phyloP scores from a whole-genome alignment of 768 basidiomycete species.

The Hypholoma fasciculare region DNA sequence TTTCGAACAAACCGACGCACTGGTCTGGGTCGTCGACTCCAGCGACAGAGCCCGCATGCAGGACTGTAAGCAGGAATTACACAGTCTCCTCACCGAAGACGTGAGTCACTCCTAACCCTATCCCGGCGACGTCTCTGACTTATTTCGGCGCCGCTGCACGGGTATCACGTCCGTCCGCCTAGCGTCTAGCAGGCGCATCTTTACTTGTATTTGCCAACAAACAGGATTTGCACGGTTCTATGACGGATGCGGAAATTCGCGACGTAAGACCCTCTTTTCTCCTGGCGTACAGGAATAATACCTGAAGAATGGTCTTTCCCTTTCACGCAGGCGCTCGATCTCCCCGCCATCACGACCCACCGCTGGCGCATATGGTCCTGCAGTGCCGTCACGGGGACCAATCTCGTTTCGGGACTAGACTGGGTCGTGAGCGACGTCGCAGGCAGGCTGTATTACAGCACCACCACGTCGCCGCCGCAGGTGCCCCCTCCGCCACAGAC shows the following conservation, averaged over 20 bases:
- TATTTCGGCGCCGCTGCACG: conserved; percentile 8
- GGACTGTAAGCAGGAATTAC: conserved; percentile 88
- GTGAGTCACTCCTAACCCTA: conserved; percentile 45
- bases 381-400: conserved; percentile 88
- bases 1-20: conserved; percentile 96
- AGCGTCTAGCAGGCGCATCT: conserved; percentile 96
- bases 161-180: conserved; percentile 24
- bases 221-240: conserved; percentile 88
- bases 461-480: conserved; percentile 29
- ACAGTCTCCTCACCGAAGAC: conserved; percentile 86
- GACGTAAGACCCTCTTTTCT: conserved; percentile 54
- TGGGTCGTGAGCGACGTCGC: conserved; percentile 94
- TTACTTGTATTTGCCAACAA: conserved; percentile 97
- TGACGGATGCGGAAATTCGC: conserved; percentile 80
- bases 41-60: conserved; percentile 86
- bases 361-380: conserved; percentile 90
- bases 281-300: conserved; percentile 5
- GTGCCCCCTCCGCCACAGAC: conserved; percentile 13
- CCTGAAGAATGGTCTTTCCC: conserved; percentile 12
- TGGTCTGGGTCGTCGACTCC: conserved; percentile 99
- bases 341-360: conserved; percentile 82
- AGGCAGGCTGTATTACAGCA: conserved; percentile 81
- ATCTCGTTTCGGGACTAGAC: conserved; percentile 82
- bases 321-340: conserved; percentile 67
- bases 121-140: conserved; percentile 7